Evolutionary conservation across 305 asterid species (phyloP), one percentile per base, ranked within the genome.

Genomic region (Salvia sclarea): DNA sequence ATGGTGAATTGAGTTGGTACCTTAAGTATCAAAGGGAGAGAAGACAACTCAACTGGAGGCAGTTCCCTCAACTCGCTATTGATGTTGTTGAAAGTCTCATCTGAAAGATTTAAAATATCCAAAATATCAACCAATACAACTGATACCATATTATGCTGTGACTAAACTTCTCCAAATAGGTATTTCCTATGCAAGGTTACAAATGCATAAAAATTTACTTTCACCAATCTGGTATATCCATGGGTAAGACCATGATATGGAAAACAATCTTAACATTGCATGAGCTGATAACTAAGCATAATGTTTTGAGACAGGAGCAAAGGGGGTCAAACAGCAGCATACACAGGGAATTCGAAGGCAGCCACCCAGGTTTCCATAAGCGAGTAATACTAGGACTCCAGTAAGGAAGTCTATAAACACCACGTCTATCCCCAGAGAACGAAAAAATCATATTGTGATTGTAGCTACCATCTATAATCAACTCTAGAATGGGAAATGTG

Each of bases 1-100:
- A 21, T 72, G 69, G 75, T 18, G 61, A 65, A 21, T 60, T 70
- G 38, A 50, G 45, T 60, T 30, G 63, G 75, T 75, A 94, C 99
- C 99, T 94, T 91, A 38, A 91, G 96, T 79, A 91, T 89, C 88
- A 80, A 74, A 50, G 95, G 94, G 60, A 94, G 93, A 45, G 92
- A 78, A 49, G 99, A 82, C 67, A 94, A 76, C 79, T 89, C 99
- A 73, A 94, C 95, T 41, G 95, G 83, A 63, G 98, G 98, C 84
- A 94, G 85, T 87, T 94, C 96, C 84, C 88, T 82, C 83, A 95
- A 69, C 79, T 91, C 97, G 74, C 76, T 88, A 71, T 77, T 85
- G 80, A 86, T 79, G 68, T 77, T 88, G 78, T 85, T 84, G 80
- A 83, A 92, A 45, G 90, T 73, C 58, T 87, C 98, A 76, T 81